Percentiles rank a stretch among this genome's conserved stretches.
Conservation (phyloP, 2,329 filamentous ascomycete species). For the Parascedosporium putredinis region DNA sequence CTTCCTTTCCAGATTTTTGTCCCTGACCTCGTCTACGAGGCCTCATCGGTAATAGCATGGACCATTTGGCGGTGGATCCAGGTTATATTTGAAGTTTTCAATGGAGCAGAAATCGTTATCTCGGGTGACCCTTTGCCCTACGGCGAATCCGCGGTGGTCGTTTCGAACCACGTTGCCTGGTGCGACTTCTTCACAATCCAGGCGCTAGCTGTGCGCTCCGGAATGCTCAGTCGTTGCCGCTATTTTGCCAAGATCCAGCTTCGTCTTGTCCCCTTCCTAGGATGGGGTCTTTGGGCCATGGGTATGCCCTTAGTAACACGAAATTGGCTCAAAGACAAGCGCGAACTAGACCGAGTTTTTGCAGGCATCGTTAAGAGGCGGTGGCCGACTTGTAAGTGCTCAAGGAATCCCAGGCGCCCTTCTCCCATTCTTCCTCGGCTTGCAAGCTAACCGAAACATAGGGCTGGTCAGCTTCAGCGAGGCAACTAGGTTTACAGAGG, state of each 20-base stretch:
- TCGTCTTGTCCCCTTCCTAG: constrained; percentile 47
- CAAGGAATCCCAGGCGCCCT: background rate
- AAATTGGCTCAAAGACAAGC: constrained; percentile 46
- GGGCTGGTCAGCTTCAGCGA: constrained; percentile 57
- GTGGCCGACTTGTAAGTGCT: constrained; percentile 51
- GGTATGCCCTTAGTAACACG: constrained; percentile 53
- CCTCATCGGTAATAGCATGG: constrained; percentile 43
- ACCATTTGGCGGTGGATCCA: constrained; percentile 49
- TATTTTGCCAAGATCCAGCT: constrained; percentile 54
- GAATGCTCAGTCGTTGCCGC: constrained; percentile 50
- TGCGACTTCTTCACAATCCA: constrained; percentile 57
- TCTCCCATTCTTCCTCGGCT: background rate
- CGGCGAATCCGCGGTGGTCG: constrained; percentile 49
- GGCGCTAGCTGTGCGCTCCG: constrained; percentile 38
- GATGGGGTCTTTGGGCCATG: constrained; percentile 56
- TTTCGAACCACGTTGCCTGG: constrained; percentile 52
- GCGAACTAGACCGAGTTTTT: constrained; percentile 48
- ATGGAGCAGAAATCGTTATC: constrained; percentile 40
- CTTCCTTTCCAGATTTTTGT: constrained; percentile 35
- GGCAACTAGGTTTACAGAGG: constrained; percentile 46
- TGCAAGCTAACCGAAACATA: constrained; percentile 19
- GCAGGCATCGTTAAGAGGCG: constrained; percentile 36
- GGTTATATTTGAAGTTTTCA: constrained; percentile 41
- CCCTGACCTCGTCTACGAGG: constrained; percentile 40
- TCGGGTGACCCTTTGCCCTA: constrained; percentile 40